Evolutionary conservation across 352 stramenopile species (phyloP), one percentile per base, ranked within the genome.

Genomic region (Globisporangium spinosum): DNA sequence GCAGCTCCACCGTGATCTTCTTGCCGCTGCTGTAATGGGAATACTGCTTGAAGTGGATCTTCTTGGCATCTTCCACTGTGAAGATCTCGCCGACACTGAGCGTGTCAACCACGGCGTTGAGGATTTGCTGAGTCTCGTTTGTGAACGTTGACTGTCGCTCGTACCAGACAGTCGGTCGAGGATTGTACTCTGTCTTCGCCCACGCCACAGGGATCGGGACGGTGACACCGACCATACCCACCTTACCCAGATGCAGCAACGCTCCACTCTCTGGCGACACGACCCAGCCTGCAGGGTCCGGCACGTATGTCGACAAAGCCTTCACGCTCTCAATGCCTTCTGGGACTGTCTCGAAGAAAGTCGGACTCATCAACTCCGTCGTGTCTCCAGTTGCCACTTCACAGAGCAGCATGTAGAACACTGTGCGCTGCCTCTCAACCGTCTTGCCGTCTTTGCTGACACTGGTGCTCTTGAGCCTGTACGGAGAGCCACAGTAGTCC

Each of bases 331-430:
- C 76, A 34, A 82, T 79, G 35, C 71, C 76, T 20, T 91, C 80
- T 7, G 76, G 64, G 15, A 80, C 70, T 34, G 73, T 77, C 17
- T 73, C 75, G 43, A 70, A 83, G 25, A 68, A 71, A 15, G 68
- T 76, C 12, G 71, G 62, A 13, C 51, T 74, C 47, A 47, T 71
- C 38, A 89, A 49, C 35, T 84, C 65, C 4, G 75, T 82, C 0
- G 81, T 64, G 1, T 77, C 68, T 9, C 86, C 86, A 5, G 87
- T 43, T n/a, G 83, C 68, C 6, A 94, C 86, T 58, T 94, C 80
- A 49, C 86, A 94, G 15, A 90, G 63, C 17, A 94, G 72, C 70
- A 94, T 81, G 66, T 91, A 94, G 67, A 83, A 76, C 0, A 91
- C 80, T 4, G 82, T 70, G 25, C 80, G 78, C 23, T 65, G 79